Base-by-base conservation (phyloP, 305 asterid genomes). In the Fraxinus sp. region DNA sequence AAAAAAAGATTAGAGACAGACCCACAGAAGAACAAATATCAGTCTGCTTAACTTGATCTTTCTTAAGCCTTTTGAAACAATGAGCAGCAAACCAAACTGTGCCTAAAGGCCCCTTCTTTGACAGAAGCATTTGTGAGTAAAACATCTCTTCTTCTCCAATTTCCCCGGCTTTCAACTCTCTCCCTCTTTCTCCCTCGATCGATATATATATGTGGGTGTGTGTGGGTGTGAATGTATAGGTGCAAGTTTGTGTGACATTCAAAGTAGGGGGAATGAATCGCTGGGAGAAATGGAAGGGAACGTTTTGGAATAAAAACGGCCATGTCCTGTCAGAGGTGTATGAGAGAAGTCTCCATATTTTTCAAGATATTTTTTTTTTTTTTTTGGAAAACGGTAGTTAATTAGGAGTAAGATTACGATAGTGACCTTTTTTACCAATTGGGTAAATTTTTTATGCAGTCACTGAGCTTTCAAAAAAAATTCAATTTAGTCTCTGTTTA, bases 1-100 rank as follows among this genome's bases (percentile, higher is more conserved):
- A 55, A 2, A 46, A 36, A 33, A 7, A 24, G 16, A 32, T n/a
- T 32, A 73, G 75, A 80, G 74, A 91, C 92, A 18, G 76, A 93
- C 99, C 99, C 8, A 96, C 97, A 16, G 94, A 93, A 84, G 93
- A 86, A 81, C 91, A 71, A 82, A 96, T 90, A 84, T 93, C 68
- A 44, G 94, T 94, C 22, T 86, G 91, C 80, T 80, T 86, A 22
- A 96, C 82, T 84, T 91, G 95, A 8, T 88, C 85, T 62, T 88
- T 92, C 49, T 90, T 89, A 11, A 94, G 91, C 84, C 89, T 88
- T 37, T 89, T 89, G 83, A 82, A 88, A 85, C 94, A 91, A 87
- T 96, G 98, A 82, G 97, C 99, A 82, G 99, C 99, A 92, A 90
- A 57, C 99, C 98, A 96, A 77, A 94, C 85, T 79, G 86, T 88